A percentile compares a stretch with the other conserved stretches of the same genome.
Conservation (phyloP, 2,329 filamentous ascomycete genomes). For the Alternaria longipes region DNA sequence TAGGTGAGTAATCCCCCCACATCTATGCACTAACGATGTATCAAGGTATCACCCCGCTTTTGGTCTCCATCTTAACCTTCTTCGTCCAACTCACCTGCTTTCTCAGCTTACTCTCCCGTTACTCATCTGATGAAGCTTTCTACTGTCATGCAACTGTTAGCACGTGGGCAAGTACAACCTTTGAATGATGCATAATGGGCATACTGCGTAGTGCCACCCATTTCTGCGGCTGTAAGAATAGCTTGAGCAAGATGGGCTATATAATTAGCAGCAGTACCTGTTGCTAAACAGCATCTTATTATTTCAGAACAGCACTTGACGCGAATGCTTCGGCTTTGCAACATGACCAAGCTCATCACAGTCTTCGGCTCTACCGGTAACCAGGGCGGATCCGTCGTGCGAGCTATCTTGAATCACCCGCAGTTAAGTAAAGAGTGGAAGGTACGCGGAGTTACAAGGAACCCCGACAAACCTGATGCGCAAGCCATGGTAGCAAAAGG, state of each 20-base stretch:
- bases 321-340: neutral
- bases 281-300: neutral
- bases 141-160: too few species aligned
- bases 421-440: constrained; percentile 57
- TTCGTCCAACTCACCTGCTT: neutral
- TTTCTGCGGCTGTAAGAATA: too few species aligned
- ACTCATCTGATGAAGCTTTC: neutral
- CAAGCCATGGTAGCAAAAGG: constrained; percentile 24
- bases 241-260: too few species aligned
- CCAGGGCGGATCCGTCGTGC: constrained; percentile 61
- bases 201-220: neutral
- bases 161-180: too few species aligned
- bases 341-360: constrained; percentile 40
- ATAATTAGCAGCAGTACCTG: too few species aligned
- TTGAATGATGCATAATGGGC: too few species aligned
- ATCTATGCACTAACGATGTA: neutral
- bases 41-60: neutral
- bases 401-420: constrained; percentile 57
- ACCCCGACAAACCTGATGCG: constrained; percentile 40
- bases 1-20: constrained; percentile 10
- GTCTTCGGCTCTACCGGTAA: constrained; percentile 64
- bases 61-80: neutral
- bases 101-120: neutral
- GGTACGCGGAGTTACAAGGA: constrained; percentile 62
- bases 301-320: neutral